Conservation (phyloP, 2,329 filamentous ascomycete genomes). For the Pseudogymnoascus sp. region DNA sequence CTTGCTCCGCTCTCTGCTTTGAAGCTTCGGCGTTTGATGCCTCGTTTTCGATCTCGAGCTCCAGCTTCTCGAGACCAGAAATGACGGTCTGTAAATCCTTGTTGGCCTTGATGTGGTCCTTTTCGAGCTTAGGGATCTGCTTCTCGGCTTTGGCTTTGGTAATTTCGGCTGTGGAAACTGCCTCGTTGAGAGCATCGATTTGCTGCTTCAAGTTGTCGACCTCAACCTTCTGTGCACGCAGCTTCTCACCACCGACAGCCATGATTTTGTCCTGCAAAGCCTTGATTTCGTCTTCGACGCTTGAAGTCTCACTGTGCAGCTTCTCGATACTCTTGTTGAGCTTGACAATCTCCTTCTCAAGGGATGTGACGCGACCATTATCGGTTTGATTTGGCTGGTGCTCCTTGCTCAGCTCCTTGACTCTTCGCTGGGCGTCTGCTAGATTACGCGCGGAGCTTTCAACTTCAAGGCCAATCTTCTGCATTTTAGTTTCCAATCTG, state of each 20-base stretch:
- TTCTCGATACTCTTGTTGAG: slow-evolving; percentile 72
- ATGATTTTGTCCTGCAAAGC: slow-evolving; percentile 93
- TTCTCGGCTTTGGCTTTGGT: slow-evolving; percentile 91
- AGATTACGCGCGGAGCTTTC: slow-evolving; percentile 82
- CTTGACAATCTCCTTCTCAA: slow-evolving; percentile 71
- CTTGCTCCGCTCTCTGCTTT: slow-evolving; percentile 67
- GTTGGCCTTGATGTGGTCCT: slow-evolving; percentile 68
- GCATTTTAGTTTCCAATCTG: slow-evolving; percentile 77
- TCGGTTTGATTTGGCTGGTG: slow-evolving; percentile 76
- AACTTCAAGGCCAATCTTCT: slow-evolving; percentile 82
- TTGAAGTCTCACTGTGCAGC: slow-evolving; percentile 76
- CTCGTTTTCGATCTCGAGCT: slow-evolving; percentile 72
- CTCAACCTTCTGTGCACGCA: slow-evolving; percentile 81
- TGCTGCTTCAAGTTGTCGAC: slow-evolving; percentile 85
- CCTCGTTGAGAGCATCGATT: slow-evolving; percentile 71
- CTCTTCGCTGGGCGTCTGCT: slow-evolving; percentile 71
- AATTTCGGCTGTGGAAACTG: slow-evolving; percentile 78
- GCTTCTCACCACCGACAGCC: slow-evolving; percentile 90
- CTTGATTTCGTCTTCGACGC: slow-evolving; percentile 88
- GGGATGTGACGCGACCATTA: slow-evolving; percentile 59
- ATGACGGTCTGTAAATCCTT: slow-evolving; percentile 68
- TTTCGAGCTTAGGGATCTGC: slow-evolving; percentile 77
- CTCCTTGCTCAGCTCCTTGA: slow-evolving; percentile 75
- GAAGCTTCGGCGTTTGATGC: slow-evolving; percentile 66
- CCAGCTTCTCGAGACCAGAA: slow-evolving; percentile 67